A percentile compares a stretch with the other conserved stretches of the same genome.
Conservation (phyloP, 1,139 yeast species). For the Suhomyces anneliseae region DNA sequence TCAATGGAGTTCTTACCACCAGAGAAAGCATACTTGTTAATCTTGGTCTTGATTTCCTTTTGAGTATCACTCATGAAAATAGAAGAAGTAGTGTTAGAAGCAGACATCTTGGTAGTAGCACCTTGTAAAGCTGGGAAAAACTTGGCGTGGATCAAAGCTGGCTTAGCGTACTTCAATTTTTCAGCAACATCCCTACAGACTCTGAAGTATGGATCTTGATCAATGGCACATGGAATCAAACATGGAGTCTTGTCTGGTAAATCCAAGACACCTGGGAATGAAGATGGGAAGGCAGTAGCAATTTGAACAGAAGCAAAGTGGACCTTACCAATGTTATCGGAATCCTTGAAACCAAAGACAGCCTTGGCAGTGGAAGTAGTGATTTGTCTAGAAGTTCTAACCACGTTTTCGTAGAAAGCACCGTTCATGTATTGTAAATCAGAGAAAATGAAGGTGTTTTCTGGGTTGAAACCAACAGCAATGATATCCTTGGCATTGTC, state of each 20-base stretch:
- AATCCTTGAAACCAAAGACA: conserved; percentile 95
- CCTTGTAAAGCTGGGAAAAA: conserved; percentile 99
- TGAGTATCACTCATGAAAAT: conserved; percentile 95
- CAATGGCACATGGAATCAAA: conserved; percentile 98
- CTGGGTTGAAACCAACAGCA: conserved; percentile 91
- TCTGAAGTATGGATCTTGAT: conserved; percentile 97
- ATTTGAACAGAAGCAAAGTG: conserved; percentile 97
- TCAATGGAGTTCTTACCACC: conserved; percentile 90
- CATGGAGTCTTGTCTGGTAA: conserved; percentile 87
- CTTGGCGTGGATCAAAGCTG: conserved; percentile 88
- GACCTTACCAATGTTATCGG: conserved; percentile 90
- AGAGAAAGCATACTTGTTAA: conserved; percentile 94
- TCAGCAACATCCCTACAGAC: conserved; percentile 97
- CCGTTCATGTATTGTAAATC: conserved; percentile 94
- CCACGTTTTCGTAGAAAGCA: conserved; percentile 90
- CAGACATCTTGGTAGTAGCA: conserved; percentile 95
- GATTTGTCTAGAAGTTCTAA: conserved; percentile 90
- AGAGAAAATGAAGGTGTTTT: conserved; percentile 91
- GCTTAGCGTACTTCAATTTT: conserved; percentile 86
- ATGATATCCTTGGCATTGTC: conserved; percentile 92
- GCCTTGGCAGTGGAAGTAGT: conserved; percentile 95
- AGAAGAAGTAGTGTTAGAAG: conserved; percentile 77
- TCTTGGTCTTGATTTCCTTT: conserved; percentile 87
- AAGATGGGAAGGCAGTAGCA: conserved; percentile 92
- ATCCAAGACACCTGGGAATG: conserved; percentile 92